Percentiles rank a stretch among this genome's conserved stretches.
Evolutionary conservation across 177 flowering plant genomes (phyloP).

Genomic region (Vitis hybrid): DNA sequence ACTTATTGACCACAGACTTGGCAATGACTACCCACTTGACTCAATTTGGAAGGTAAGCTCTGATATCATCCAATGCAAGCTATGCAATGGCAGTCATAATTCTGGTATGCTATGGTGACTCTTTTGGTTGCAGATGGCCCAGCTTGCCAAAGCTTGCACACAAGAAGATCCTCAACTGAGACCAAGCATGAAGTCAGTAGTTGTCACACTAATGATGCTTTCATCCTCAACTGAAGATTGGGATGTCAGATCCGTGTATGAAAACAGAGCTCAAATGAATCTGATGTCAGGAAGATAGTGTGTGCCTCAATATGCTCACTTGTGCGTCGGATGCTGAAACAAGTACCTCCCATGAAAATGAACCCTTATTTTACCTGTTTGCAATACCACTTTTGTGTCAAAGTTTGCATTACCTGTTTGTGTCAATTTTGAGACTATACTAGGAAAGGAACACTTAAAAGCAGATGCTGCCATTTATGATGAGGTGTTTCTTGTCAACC

Average conservation of each 20-base stretch:
- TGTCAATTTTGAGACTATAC: too few species aligned
- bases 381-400: too few species aligned
- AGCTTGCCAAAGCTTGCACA: constrained; percentile 51
- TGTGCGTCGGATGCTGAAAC: too few species aligned
- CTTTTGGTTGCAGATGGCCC: constrained; percentile 40
- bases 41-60: constrained; percentile 36
- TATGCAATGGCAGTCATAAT: neutral
- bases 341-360: too few species aligned
- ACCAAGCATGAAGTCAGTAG: constrained; percentile 57
- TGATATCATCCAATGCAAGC: too few species aligned
- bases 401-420: too few species aligned
- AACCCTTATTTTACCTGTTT: too few species aligned
- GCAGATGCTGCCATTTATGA: too few species aligned
- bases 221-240: constrained; percentile 50
- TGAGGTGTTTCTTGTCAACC: too few species aligned
- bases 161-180: constrained; percentile 49
- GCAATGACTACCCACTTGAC: constrained; percentile 39
- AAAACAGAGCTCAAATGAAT: constrained; percentile 31
- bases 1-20: constrained; percentile 43
- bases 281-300: constrained; percentile 44
- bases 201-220: constrained; percentile 49
- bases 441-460: too few species aligned
- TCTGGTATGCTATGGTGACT: neutral
- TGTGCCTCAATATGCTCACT: too few species aligned
- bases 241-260: constrained; percentile 43